phyloP scores from a whole-genome alignment of 2,329 filamentous ascomycete species.

The Cryphonectria naterciae region DNA sequence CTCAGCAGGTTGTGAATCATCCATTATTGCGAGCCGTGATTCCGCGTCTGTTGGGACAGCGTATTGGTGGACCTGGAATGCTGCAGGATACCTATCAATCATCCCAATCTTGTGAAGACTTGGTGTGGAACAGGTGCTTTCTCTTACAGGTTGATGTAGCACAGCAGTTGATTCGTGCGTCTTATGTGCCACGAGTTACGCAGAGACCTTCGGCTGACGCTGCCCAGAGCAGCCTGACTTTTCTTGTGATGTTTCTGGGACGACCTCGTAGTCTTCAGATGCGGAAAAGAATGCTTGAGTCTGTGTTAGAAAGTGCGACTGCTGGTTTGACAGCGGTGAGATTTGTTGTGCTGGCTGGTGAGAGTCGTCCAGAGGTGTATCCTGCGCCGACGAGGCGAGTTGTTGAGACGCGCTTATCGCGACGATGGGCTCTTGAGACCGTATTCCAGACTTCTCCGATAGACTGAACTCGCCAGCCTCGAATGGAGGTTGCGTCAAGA shows the following conservation, averaged over 20 bases:
- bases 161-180: background rate
- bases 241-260: constrained; percentile 22
- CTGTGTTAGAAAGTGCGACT: constrained; percentile 21
- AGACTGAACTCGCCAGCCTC: constrained; percentile 13
- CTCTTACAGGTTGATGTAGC: constrained; percentile 8
- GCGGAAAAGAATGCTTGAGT: constrained; percentile 23
- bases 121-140: background rate
- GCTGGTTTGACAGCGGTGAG: constrained; percentile 17
- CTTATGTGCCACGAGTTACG: background rate
- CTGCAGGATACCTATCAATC: background rate
- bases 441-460: background rate
- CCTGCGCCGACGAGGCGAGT: constrained; percentile 9
- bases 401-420: constrained; percentile 4
- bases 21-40: constrained; percentile 16
- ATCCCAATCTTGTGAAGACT: background rate
- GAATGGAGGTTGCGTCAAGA: constrained; percentile 28
- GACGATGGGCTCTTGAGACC: background rate
- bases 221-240: background rate
- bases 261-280: constrained; percentile 24
- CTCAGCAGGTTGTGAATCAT: constrained; percentile 16
- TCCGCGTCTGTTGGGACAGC: background rate
- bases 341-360: constrained; percentile 27
- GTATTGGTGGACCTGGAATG: background rate
- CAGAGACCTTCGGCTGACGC: background rate
- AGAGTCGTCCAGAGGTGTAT: constrained; percentile 19